Percentiles rank a stretch among this genome's conserved stretches.
phyloP scores from a whole-genome alignment of 805 yeast species.

The Ogataea dorogensis region DNA sequence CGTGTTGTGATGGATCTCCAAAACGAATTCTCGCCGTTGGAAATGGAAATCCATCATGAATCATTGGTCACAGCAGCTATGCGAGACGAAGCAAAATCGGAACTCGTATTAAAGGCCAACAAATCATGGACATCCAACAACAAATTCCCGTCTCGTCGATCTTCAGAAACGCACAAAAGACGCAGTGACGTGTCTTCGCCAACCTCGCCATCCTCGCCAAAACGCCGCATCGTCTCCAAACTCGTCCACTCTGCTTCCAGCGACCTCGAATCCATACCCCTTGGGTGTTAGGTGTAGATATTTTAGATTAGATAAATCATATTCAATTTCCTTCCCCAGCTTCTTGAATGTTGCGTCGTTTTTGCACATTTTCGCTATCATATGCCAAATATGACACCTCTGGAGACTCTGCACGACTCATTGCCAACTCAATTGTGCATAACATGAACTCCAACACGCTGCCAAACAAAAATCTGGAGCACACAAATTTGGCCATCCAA shows the following conservation, averaged over 20 bases:
- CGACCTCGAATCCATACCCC: conserved; percentile 31
- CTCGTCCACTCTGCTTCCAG: conserved; percentile 32
- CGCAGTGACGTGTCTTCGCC: conserved; percentile 15
- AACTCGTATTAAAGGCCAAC: conserved; percentile 36
- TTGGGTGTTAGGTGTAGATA: conserved; percentile 16
- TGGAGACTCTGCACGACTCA: conserved; percentile 16
- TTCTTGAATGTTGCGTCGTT: conserved; percentile 5
- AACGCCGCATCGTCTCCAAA: conserved; percentile 26
- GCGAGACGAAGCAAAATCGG: conserved; percentile 34
- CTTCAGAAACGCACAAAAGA: conserved; percentile 18
- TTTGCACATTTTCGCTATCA: background rate
- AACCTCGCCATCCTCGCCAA: conserved; percentile 7
- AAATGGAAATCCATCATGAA: conserved; percentile 37
- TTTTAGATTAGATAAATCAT: conserved; percentile 5
- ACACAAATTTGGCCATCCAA: conserved; percentile 27
- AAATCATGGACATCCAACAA: conserved; percentile 38
- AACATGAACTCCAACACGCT: conserved; percentile 20
- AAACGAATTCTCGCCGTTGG: conserved; percentile 35
- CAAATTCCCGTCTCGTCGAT: no score
- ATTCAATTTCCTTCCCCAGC: no score
- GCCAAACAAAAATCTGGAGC: conserved; percentile 12
- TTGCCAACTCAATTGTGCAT: conserved; percentile 22
- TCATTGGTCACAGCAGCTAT: conserved; percentile 33
- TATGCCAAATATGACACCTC: conserved; percentile 23
- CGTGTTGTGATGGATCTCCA: conserved; percentile 35